Base-by-base conservation (phyloP, 257 asterid species). In the Nicotiana otophora region DNA sequence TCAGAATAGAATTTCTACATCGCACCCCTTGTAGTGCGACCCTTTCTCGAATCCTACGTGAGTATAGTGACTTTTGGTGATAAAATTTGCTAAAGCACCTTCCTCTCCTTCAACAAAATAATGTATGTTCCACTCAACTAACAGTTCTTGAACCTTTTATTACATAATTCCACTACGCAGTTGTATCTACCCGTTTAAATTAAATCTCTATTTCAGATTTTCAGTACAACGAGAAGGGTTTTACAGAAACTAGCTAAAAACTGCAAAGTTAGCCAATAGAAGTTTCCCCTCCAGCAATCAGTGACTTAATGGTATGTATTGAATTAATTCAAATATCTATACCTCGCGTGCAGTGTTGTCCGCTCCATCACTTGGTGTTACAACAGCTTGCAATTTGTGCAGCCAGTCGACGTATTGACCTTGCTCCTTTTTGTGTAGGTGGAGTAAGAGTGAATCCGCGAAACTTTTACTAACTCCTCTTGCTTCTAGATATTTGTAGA, bases 361-460 rank as follows among this genome's bases (percentile, higher is more conserved):
- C 42, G 11, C 60, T 62, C 85, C 78, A 84, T 81, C 88, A 12
- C 55, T 81, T 58, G 84, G 75, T 14, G 42, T 84, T 82, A 88
- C 81, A 84, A 88, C 81, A 61, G 83, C 86, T 90, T 88, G 87
- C 60, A 96, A 86, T 87, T 86, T 96, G 70, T 90, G 95, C 85
- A 96, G 82, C 99, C 98, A 96, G 80, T 80, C 81, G 83, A 89
- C 88, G n/a, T 93, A 96, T 84, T 90, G 97, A 81, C 82, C 88
- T 31, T 94, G 97, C 89, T 94, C 98, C 88, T 94, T 94, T 67
- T 88, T 92, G 87, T 92, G 97, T 58, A 96, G 84, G 85, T 91
- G 91, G 66, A 84, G 86, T 36, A 94, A 84, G 82, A 96, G 92
- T n/a, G 89, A 90, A 87, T 85, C 89, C 7, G 88, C 83, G 26